A percentile compares a stretch with the other conserved stretches of the same genome.
Evolutionary conservation across 305 asterid genomes (phyloP).

Genomic region (Solanum hybrid): DNA sequence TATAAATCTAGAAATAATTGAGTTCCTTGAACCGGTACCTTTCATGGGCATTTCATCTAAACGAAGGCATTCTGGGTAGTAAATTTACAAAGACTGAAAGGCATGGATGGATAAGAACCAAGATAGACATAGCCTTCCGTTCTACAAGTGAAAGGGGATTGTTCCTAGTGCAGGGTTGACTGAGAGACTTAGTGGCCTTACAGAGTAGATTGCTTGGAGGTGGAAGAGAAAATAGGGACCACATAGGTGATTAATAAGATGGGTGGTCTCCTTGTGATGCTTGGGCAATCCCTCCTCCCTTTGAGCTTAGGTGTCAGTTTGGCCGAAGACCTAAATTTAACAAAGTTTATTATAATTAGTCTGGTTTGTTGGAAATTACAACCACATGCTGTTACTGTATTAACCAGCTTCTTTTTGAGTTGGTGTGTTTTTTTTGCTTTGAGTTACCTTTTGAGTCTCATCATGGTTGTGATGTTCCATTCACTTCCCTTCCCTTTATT

Average conservation of each 20-base stretch:
- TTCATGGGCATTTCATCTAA: conserved; percentile 49
- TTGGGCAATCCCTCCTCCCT: not conserved
- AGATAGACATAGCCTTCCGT: conserved; percentile 40
- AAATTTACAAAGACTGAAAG: not conserved
- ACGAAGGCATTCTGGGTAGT: conserved; percentile 13
- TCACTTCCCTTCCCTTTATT: not conserved
- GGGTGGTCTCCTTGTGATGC: not conserved
- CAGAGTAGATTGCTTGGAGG: not conserved
- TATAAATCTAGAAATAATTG: conserved; percentile 68
- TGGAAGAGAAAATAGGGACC: not conserved
- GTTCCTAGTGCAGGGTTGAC: conserved; percentile 3
- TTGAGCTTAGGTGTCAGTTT: not conserved
- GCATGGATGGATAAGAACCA: conserved; percentile 59
- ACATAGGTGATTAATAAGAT: not conserved
- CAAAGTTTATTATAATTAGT: not conserved
- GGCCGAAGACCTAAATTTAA: not conserved
- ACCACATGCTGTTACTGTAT: not conserved
- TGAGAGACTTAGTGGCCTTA: not conserved
- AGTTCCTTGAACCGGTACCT: conserved; percentile 69
- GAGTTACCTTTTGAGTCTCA: not conserved
- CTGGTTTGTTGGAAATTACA: not conserved
- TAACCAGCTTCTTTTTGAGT: not conserved
- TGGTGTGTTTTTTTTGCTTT: not conserved
- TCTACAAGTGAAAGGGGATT: conserved; percentile 35
- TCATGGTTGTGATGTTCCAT: not conserved